Percentiles rank a stretch among this genome's conserved stretches.
These are phyloP conservation scores for Pseudodiploospora longispora DNA, from an alignment of 2,329 filamentous ascomycete genomes.

Conservation along the genomic window DNA sequence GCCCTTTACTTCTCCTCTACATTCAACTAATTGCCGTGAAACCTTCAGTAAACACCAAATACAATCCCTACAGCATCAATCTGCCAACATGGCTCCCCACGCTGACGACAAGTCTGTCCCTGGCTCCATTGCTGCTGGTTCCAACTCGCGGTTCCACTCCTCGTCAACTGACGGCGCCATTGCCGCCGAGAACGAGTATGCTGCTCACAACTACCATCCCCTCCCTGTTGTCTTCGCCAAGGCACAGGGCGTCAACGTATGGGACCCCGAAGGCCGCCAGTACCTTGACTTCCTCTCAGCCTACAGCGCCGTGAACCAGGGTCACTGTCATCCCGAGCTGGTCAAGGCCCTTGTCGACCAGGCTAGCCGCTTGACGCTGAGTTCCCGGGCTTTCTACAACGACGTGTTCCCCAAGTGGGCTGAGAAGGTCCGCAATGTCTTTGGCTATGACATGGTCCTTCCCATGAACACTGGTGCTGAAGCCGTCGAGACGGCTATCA, in stretches of 20 bases:
- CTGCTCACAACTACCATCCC: conserved; percentile 98
- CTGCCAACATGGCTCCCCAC: conserved; percentile 49
- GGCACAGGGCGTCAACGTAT: conserved; percentile 79
- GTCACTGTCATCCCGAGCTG: conserved; percentile 94
- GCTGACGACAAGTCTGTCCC: conserved; percentile 33
- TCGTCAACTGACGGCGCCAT: conserved; percentile 74
- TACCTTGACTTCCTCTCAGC: conserved; percentile 98
- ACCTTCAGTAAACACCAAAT: not conserved
- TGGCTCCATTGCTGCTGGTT: conserved; percentile 15
- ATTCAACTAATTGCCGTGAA: not conserved
- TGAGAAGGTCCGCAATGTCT: conserved; percentile 79
- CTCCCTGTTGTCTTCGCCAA: conserved; percentile 87
- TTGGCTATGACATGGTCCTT: conserved; percentile 95
- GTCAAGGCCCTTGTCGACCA: conserved; percentile 86
- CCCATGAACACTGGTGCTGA: conserved; percentile 98
- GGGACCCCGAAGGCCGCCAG: conserved; percentile 92
- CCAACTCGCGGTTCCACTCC: conserved; percentile 54
- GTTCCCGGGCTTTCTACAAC: conserved; percentile 94
- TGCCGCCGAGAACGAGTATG: conserved; percentile 69
- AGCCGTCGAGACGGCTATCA: conserved; percentile 91
- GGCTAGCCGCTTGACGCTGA: conserved; percentile 80
- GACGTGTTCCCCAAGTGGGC: conserved; percentile 96
- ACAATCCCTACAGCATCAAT: not conserved
- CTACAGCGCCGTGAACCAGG: conserved; percentile 96
- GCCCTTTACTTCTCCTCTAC: not conserved